Evolutionary conservation across 2,329 filamentous ascomycete genomes (phyloP).

Genomic region (Rugonectria rugulosa): DNA sequence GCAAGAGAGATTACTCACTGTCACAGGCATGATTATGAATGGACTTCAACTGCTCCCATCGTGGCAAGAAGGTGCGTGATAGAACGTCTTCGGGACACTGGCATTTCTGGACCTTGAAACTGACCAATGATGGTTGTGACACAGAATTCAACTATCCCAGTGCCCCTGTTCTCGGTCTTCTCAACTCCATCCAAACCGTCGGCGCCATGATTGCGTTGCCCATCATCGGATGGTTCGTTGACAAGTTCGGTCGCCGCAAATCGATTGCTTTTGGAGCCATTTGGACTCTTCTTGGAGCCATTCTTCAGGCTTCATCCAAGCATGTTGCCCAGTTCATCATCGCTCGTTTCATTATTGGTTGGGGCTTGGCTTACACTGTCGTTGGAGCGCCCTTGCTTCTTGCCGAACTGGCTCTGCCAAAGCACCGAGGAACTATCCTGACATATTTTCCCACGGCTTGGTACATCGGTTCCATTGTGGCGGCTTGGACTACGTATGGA

Average conservation of each 20-base stretch:
- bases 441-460: not conserved
- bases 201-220: constrained; percentile 4
- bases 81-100: too few species aligned
- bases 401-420: not conserved
- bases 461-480: constrained; percentile 1
- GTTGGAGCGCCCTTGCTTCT: not conserved
- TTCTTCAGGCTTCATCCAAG: constrained; percentile 1
- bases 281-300: not conserved
- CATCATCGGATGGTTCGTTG: not conserved
- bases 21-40: not conserved
- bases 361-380: not conserved
- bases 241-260: not conserved
- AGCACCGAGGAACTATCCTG: not conserved
- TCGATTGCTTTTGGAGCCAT: not conserved
- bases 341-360: not conserved
- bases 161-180: constrained; percentile 1
- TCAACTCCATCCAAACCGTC: constrained; percentile 6
- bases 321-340: not conserved
- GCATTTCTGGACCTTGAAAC: not conserved
- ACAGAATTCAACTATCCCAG: not conserved
- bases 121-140: not conserved
- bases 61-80: not conserved
- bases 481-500: constrained; percentile 5
- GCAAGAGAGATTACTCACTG: too few species aligned
- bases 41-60: not conserved